Percentiles rank a stretch among this genome's conserved stretches.
These are phyloP conservation scores for Haplosporangium sp. DNA, from an alignment of 371 early-diverging fungal species.

Conservation along the genomic window DNA sequence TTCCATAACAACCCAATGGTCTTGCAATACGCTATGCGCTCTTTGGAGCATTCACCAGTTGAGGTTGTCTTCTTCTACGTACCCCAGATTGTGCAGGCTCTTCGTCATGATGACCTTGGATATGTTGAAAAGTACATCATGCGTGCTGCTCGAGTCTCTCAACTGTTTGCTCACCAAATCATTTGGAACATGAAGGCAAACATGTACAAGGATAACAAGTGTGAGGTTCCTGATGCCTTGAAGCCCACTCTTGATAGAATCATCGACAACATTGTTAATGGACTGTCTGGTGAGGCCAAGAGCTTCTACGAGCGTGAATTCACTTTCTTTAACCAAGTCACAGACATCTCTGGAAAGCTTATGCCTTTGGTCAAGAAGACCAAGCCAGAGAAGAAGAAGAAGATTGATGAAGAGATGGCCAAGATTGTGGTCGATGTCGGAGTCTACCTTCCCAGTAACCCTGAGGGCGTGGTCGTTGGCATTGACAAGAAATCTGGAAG, in stretches of 20 bases:
- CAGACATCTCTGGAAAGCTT: slow-evolving; percentile 96
- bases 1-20: slow-evolving; percentile 85
- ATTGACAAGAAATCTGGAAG: slow-evolving; percentile 96
- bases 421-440: slow-evolving; percentile 96
- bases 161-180: slow-evolving; percentile 98
- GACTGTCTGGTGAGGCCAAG: slow-evolving; percentile 87
- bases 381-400: slow-evolving; percentile 95
- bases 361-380: slow-evolving; percentile 95
- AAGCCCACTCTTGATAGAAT: slow-evolving; percentile 92
- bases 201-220: slow-evolving; percentile 89
- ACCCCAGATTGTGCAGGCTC: slow-evolving; percentile 98
- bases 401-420: slow-evolving; percentile 97
- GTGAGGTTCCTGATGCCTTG: slow-evolving; percentile 75
- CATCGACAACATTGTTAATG: slow-evolving; percentile 78
- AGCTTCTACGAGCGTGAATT: slow-evolving; percentile 96
- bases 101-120: slow-evolving; percentile 89
- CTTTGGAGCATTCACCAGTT: slow-evolving; percentile 89
- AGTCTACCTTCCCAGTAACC: slow-evolving; percentile 98
- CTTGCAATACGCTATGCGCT: slow-evolving; percentile 94
- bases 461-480: slow-evolving; percentile 94
- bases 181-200: slow-evolving; percentile 99
- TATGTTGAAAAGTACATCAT: slow-evolving; percentile 95
- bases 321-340: slow-evolving; percentile 94
- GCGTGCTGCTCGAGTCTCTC: slow-evolving; percentile 91
- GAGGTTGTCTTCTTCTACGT: slow-evolving; percentile 98